A percentile compares a stretch with the other conserved stretches of the same genome.
Evolutionary conservation across 306 rosid genomes (phyloP).

Genomic region (Gillenia trifoliata): DNA sequence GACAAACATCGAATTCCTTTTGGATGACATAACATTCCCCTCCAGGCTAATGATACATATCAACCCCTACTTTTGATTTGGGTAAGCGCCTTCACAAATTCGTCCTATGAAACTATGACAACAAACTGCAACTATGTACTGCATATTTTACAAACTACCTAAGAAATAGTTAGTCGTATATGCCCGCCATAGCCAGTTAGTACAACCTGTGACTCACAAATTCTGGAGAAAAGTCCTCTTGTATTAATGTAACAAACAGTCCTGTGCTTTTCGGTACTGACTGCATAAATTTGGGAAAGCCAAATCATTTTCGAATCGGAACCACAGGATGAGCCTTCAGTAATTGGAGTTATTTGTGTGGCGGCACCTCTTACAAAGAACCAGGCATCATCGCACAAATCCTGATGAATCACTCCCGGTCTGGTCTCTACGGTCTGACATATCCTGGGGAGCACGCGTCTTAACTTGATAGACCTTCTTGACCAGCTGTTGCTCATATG

Average conservation of each 20-base stretch:
- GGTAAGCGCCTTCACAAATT: not conserved
- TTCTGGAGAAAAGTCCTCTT: not conserved
- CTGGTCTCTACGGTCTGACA: constrained; percentile 36
- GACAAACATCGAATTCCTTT: not conserved
- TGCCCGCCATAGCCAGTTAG: not conserved
- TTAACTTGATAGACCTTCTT: constrained; percentile 67
- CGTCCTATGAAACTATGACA: not conserved
- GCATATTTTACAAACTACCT: not conserved
- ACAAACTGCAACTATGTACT: not conserved
- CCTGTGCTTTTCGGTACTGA: not conserved
- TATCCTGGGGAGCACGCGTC: constrained; percentile 44
- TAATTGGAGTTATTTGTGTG: not conserved
- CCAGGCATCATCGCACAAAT: constrained; percentile 16
- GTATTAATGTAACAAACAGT: not conserved
- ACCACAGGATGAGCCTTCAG: not conserved
- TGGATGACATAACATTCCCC: not conserved
- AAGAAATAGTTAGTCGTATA: not conserved
- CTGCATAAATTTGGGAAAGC: not conserved
- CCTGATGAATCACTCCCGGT: constrained; percentile 23
- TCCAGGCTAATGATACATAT: not conserved
- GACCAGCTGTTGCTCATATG: constrained; percentile 53
- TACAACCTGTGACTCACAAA: constrained; percentile 1
- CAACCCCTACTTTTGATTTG: not conserved
- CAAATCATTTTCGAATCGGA: not conserved
- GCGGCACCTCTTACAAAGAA: constrained; percentile 16